A percentile compares a stretch with the other conserved stretches of the same genome.
phyloP scores from a whole-genome alignment of 768 basidiomycete genomes.

The Astraeus odoratus region DNA sequence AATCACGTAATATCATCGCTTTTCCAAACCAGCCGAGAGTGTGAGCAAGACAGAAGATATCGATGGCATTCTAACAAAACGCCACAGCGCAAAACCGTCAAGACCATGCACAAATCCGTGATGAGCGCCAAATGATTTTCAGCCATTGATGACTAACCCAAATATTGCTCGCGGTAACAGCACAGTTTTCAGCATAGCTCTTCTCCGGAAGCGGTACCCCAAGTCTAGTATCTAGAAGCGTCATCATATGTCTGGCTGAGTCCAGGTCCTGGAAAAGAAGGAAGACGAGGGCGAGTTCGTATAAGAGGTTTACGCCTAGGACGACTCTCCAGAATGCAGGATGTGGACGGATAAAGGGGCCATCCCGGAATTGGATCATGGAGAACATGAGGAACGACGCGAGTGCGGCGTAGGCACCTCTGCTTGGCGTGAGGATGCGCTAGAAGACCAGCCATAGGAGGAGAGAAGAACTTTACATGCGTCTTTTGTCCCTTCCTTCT shows the following conservation, averaged over 20 bases:
- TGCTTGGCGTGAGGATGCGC: conserved; percentile 25
- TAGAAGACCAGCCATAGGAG: not conserved
- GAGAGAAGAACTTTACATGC: conserved; percentile 48
- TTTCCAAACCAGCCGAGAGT: conserved; percentile 88
- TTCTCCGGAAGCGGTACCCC: conserved; percentile 76
- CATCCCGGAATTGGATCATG: conserved; percentile 85
- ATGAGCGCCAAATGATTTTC: conserved; percentile 1
- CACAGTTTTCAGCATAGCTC: conserved; percentile 79
- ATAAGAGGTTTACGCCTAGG: conserved; percentile 75
- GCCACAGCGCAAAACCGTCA: not conserved
- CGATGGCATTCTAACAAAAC: conserved; percentile 57
- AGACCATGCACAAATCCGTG: not conserved
- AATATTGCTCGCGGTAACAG: conserved; percentile 50
- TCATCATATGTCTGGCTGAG: conserved; percentile 75
- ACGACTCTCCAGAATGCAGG: conserved; percentile 81
- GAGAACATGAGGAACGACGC: conserved; percentile 74
- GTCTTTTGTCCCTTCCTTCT: conserved; percentile 75
- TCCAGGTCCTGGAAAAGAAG: conserved; percentile 78
- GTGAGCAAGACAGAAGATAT: conserved; percentile 85
- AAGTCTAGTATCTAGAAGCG: conserved; percentile 63
- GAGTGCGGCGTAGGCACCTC: conserved; percentile 72
- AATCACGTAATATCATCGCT: conserved; percentile 82
- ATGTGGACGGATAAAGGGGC: conserved; percentile 83
- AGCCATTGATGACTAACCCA: conserved; percentile 45
- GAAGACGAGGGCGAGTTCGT: conserved; percentile 79